Evolutionary conservation across 2,329 filamentous ascomycete genomes (phyloP).

Genomic region (Coniella vitis): DNA sequence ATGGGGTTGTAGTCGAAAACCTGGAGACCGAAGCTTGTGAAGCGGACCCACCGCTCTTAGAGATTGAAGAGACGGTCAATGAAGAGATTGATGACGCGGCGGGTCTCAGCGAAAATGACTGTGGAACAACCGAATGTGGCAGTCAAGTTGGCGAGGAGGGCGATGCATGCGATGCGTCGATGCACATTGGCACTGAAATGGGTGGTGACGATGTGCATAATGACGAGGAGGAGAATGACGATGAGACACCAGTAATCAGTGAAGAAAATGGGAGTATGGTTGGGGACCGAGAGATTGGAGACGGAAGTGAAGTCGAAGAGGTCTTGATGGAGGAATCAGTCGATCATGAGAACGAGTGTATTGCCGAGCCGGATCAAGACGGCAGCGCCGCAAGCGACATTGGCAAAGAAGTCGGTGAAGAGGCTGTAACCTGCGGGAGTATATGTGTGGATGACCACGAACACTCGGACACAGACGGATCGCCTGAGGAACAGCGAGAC

Average conservation of each 20-base stretch:
- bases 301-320: neutral
- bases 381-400: neutral
- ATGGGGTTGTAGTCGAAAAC: neutral
- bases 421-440: neutral
- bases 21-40: neutral
- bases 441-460: too few relatives aligned
- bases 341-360: neutral
- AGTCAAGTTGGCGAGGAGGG: too few relatives aligned
- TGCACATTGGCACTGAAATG: too few relatives aligned
- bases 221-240: neutral
- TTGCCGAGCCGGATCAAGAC: too few relatives aligned
- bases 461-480: too few relatives aligned
- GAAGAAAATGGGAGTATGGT: neutral
- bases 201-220: neutral
- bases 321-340: neutral
- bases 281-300: neutral
- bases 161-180: too few relatives aligned
- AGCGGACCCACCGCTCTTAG: neutral
- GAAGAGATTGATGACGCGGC: neutral
- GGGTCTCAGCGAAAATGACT: neutral
- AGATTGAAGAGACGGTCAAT: neutral
- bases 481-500: neutral
- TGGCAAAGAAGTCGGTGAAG: too few relatives aligned
- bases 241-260: neutral
- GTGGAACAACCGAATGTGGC: too few relatives aligned